Conservation (phyloP, 2,329 filamentous ascomycete species). For the Phaeomoniella chlamydospora region DNA sequence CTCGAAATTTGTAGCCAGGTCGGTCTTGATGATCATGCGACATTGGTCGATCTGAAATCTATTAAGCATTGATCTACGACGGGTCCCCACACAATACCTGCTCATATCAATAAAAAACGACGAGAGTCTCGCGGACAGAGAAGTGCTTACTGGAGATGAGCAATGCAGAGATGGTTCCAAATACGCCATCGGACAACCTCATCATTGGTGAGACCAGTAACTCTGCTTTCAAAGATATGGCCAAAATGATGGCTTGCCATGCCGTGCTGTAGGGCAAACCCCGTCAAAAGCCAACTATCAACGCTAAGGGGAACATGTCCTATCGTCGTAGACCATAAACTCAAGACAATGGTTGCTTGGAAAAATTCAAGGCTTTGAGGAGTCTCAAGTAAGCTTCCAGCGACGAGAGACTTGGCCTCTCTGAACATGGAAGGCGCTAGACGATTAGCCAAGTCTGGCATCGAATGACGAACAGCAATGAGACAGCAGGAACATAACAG, state of each 20-base stretch:
- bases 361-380: conserved; percentile 29
- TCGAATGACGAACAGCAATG: conserved; percentile 27
- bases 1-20: conserved; percentile 28
- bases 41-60: conserved; percentile 22
- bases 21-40: conserved; percentile 20
- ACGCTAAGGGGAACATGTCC: conserved; percentile 28
- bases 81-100: conserved; percentile 28
- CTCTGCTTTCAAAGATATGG: conserved; percentile 3
- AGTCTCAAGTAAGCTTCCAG: conserved; percentile 17
- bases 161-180: conserved; percentile 30
- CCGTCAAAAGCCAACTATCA: conserved; percentile 30
- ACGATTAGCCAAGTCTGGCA: conserved; percentile 19
- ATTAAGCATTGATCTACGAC: conserved; percentile 21
- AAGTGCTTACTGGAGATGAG: conserved; percentile 22
- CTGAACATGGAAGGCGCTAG: conserved; percentile 23
- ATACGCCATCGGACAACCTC: conserved; percentile 19
- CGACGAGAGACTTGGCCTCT: conserved; percentile 16
- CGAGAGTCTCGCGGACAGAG: not conserved
- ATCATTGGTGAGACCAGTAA: conserved; percentile 7
- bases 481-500: conserved; percentile 24
- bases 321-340: conserved; percentile 31
- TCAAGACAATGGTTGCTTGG: conserved; percentile 26
- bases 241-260: conserved; percentile 21
- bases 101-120: not conserved
- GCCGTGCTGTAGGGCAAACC: conserved; percentile 27